Evolutionary conservation across 768 basidiomycete species (phyloP), one percentile per base, ranked within the genome.

Genomic region (Agrocybe pediades): DNA sequence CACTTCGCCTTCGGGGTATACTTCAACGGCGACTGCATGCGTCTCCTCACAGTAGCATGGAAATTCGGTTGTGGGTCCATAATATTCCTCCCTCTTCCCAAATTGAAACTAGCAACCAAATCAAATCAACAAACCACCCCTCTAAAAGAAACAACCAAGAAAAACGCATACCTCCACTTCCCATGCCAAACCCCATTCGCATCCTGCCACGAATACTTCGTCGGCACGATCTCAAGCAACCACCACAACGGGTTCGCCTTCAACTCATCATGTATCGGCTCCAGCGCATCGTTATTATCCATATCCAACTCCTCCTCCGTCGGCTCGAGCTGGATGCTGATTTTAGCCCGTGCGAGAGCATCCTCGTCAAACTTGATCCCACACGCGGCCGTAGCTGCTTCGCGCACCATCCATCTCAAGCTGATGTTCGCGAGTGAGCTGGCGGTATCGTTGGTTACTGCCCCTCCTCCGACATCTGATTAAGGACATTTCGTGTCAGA

Each of bases 331-430:
- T 52, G 45, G 46, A 62, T 3, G 39, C 44, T 50, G 49, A 83
- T 79, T n/a, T 72, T 71, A 8, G 74, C 72, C 9, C 73, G 71
- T 17, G 61, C 60, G 21, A 90, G 75, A 15, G 79, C 81, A 2
- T 61, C 70, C 3, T 62, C 51, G 51, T 86, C 81, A 61, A 90
- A 90, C 25, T 71, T 59, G 27, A 91, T 76, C 5, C 82, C 85
- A 59, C 86, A 84, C n/a, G 74, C 67, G 13, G 87, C 74, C 9
- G 66, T 60, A 20, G 83, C 73, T 52, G 84, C 74, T 58, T 92
- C 80, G 48, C 83, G 82, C 29, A 92, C 74, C 89, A 93, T 91
- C 90, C 90, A 93, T 23, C 82, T 80, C 24, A 93, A 71, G 16
- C 83, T 71, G 58, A 89, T 83, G 60, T 88, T 78, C 1, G 82